Percentiles rank a stretch among this genome's conserved stretches.
These are phyloP conservation scores for Mrakia gelida DNA, from an alignment of 768 basidiomycete genomes.

Conservation along the genomic window DNA sequence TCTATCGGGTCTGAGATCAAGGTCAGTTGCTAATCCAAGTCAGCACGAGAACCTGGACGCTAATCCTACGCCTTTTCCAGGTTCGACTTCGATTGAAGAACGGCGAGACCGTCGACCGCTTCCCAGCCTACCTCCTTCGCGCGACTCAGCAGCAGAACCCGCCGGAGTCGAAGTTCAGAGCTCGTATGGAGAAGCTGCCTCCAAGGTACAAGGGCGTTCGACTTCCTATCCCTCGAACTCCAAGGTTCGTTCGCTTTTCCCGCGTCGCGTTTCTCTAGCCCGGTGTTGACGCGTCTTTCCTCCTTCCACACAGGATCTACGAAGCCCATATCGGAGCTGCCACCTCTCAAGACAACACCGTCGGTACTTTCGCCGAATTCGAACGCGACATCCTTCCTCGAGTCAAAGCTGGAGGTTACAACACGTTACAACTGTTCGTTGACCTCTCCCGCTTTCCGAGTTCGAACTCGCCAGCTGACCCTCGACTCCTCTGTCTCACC, in stretches of 20 bases:
- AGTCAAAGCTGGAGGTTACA: slow-evolving; percentile 32
- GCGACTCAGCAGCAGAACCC: slow-evolving; percentile 26
- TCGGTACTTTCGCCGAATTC: slow-evolving; percentile 31
- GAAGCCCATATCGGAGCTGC: slow-evolving; percentile 32
- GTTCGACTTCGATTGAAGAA: slow-evolving; percentile 3
- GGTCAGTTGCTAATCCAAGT: not conserved
- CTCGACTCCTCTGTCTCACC: not conserved
- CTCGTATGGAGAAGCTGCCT: slow-evolving; percentile 25
- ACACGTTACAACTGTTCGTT: slow-evolving; percentile 26
- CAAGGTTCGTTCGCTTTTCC: slow-evolving; percentile 13
- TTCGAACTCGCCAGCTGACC: not conserved
- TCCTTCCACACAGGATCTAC: slow-evolving; percentile 18
- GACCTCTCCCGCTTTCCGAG: not conserved
- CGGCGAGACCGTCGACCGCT: slow-evolving; percentile 24
- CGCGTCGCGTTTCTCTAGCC: not conserved
- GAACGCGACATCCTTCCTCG: slow-evolving; percentile 25
- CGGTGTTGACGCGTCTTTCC: not conserved
- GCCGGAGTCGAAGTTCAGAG: slow-evolving; percentile 15
- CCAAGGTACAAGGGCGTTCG: slow-evolving; percentile 6
- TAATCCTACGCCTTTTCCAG: not conserved
- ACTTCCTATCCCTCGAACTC: slow-evolving; percentile 11
- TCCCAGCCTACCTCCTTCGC: slow-evolving; percentile 29
- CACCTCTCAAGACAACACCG: slow-evolving; percentile 1
- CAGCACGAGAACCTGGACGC: not conserved
- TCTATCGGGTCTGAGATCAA: slow-evolving; percentile 26